These are phyloP conservation scores for Blastobotrys robertii DNA, from an alignment of 805 yeast species.

Conservation along the genomic window DNA sequence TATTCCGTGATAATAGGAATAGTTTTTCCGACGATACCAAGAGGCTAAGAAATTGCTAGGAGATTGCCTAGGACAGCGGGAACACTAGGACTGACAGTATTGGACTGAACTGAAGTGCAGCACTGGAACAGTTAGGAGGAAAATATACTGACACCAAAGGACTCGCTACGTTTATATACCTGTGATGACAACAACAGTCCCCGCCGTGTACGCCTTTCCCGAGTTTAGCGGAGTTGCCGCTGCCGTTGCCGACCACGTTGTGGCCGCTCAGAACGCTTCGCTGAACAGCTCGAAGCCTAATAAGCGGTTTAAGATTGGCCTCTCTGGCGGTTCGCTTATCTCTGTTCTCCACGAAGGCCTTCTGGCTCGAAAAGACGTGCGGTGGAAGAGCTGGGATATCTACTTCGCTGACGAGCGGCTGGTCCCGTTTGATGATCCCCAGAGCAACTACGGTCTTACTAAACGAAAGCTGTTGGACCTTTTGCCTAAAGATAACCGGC, in stretches of 20 bases:
- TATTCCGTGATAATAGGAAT: too few relatives aligned
- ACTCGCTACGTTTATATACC: background rate
- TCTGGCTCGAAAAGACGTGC: conserved; percentile 61
- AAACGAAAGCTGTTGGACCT: conserved; percentile 72
- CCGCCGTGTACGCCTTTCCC: conserved; percentile 86
- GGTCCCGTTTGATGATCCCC: conserved; percentile 74
- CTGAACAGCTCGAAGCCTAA: conserved; percentile 24
- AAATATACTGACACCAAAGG: background rate
- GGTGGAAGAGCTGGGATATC: conserved; percentile 92
- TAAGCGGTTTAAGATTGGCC: conserved; percentile 76
- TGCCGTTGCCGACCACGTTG: conserved; percentile 92
- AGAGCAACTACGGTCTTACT: conserved; percentile 85
- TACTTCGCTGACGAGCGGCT: conserved; percentile 94
- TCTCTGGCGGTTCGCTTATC: conserved; percentile 88
- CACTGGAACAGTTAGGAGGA: background rate
- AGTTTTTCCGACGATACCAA: too few relatives aligned
- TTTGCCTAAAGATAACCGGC: conserved; percentile 44
- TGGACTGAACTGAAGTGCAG: background rate
- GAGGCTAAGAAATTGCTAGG: background rate
- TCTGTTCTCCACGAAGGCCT: conserved; percentile 82
- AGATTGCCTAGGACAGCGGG: background rate
- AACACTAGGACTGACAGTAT: too few relatives aligned
- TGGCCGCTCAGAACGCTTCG: conserved; percentile 75
- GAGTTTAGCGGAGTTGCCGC: conserved; percentile 87
- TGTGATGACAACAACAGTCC: conserved; percentile 95